Conservation (phyloP, 352 stramenopile genomes). For the Aphanomyces stellatus region DNA sequence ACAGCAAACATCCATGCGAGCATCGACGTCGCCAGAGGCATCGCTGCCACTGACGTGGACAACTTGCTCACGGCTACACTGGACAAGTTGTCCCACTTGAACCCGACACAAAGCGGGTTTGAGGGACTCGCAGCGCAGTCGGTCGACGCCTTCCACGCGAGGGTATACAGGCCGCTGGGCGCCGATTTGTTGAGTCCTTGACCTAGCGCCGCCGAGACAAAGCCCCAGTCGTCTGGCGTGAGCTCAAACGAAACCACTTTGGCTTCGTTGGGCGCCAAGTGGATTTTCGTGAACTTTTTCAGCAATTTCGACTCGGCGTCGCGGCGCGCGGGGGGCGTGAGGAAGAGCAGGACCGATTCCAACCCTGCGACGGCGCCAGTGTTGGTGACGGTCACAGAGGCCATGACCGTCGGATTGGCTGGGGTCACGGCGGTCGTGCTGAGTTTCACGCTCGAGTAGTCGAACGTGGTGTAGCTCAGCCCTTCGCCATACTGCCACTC, state of each 20-base stretch:
- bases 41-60: too few species aligned
- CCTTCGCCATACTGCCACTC: slow-evolving; percentile 59
- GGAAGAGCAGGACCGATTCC: slow-evolving; percentile 67
- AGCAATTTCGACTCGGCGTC: slow-evolving; percentile 75
- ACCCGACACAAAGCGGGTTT: neutral
- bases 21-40: too few species aligned
- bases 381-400: slow-evolving; percentile 32
- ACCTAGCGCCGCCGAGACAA: slow-evolving; percentile 49
- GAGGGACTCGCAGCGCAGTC: slow-evolving; percentile 42
- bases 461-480: slow-evolving; percentile 55
- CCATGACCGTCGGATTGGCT: neutral
- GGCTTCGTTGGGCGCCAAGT: slow-evolving; percentile 35
- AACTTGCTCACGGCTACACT: neutral
- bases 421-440: neutral
- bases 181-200: slow-evolving; percentile 44
- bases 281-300: slow-evolving; percentile 69
- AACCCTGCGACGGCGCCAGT: slow-evolving; percentile 45
- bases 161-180: slow-evolving; percentile 53
- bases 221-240: slow-evolving; percentile 43
- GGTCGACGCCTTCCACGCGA: slow-evolving; percentile 57
- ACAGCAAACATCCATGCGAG: neutral
- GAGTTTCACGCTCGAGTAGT: slow-evolving; percentile 33
- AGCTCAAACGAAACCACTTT: slow-evolving; percentile 29
- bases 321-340: slow-evolving; percentile 60
- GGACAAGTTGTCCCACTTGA: neutral